These are phyloP conservation scores for Leucogyrophana mollusca DNA, from an alignment of 768 basidiomycete genomes.

Conservation along the genomic window DNA sequence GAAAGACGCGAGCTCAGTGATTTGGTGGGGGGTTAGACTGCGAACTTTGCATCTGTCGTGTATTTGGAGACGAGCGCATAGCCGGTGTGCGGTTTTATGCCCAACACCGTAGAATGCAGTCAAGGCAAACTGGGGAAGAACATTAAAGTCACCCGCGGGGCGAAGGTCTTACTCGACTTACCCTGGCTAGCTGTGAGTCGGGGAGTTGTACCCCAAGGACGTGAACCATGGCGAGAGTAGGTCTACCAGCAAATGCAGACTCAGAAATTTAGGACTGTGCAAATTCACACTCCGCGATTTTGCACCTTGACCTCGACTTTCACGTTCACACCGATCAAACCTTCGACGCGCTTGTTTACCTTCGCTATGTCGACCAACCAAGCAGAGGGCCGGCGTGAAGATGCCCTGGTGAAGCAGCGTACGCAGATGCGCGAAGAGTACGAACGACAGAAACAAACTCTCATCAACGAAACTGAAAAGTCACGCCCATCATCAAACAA, in stretches of 20 bases:
- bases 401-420: slow-evolving; percentile 83
- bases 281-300: slow-evolving; percentile 24
- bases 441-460: slow-evolving; percentile 75
- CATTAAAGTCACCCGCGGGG: not conserved
- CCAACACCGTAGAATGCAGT: slow-evolving; percentile 90
- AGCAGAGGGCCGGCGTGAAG: slow-evolving; percentile 83
- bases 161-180: slow-evolving; percentile 35
- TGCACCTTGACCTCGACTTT: slow-evolving; percentile 8
- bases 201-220: slow-evolving; percentile 83
- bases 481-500: slow-evolving; percentile 83
- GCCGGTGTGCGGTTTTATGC: slow-evolving; percentile 65
- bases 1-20: slow-evolving; percentile 91
- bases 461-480: slow-evolving; percentile 90
- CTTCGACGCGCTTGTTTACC: slow-evolving; percentile 10
- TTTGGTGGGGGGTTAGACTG: slow-evolving; percentile 81
- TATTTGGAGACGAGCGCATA: slow-evolving; percentile 91
- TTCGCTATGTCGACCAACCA: slow-evolving; percentile 68
- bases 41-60: slow-evolving; percentile 82
- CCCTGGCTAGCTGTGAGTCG: slow-evolving; percentile 75
- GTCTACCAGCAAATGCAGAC: not conserved
- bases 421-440: slow-evolving; percentile 77
- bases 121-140: slow-evolving; percentile 75
- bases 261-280: too few species aligned
- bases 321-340: slow-evolving; percentile 1
- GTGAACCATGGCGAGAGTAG: slow-evolving; percentile 61